phyloP scores from a whole-genome alignment of 1,139 yeast species.

The Blastobotrys capitulatus region DNA sequence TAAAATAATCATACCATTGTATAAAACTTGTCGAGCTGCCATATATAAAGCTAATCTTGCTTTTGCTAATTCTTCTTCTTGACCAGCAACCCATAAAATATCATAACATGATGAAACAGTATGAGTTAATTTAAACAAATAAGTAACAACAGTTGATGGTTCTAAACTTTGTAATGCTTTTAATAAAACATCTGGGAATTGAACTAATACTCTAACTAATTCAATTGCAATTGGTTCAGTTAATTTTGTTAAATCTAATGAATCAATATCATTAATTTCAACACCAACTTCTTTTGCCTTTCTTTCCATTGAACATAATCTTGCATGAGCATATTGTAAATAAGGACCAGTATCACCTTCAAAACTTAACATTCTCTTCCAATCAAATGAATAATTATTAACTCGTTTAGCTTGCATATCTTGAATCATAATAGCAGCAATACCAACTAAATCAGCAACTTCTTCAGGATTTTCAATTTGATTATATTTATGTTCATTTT shows the following conservation, averaged over 20 bases:
- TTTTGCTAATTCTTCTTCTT: constrained; percentile 75
- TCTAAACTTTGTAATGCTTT: constrained; percentile 81
- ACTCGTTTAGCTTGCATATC: constrained; percentile 98
- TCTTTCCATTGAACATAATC: constrained; percentile 92
- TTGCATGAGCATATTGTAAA: constrained; percentile 96
- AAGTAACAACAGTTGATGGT: constrained; percentile 93
- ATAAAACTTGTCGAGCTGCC: constrained; percentile 83
- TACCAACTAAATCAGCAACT: constrained; percentile 93
- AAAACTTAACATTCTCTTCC: constrained; percentile 97
- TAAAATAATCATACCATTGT: constrained; percentile 85
- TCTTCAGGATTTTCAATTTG: constrained; percentile 94
- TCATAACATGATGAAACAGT: constrained; percentile 94
- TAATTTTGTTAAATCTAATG: constrained; percentile 60
- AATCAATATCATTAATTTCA: constrained; percentile 28
- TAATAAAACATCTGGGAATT: constrained; percentile 87
- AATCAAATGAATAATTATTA: constrained; percentile 92
- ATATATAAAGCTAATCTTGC: constrained; percentile 93
- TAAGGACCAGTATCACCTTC: constrained; percentile 99
- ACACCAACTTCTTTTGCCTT: constrained; percentile 46
- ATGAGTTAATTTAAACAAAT: constrained; percentile 86
- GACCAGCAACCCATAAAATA: constrained; percentile 96
- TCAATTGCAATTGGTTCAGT: constrained; percentile 70
- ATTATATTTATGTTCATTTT: constrained; percentile 84
- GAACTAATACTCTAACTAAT: constrained; percentile 74
- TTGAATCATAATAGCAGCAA: constrained; percentile 97